Evolutionary conservation across 768 basidiomycete species (phyloP).

Genomic region (Rhizopogon vesiculosus): DNA sequence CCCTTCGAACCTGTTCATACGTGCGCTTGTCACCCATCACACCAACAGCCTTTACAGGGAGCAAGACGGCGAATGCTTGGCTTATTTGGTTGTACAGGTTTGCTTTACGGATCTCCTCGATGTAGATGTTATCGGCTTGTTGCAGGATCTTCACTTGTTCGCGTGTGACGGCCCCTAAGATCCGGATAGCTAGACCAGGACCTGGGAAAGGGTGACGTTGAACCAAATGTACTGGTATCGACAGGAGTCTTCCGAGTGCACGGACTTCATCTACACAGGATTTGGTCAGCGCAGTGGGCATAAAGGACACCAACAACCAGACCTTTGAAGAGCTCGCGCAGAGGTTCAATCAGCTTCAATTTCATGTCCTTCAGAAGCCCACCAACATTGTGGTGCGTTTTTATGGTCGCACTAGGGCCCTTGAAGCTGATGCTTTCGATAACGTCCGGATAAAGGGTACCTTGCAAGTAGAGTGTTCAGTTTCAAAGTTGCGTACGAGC

Average conservation of each 20-base stretch:
- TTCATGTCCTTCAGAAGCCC: conserved; percentile 97
- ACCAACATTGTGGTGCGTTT: conserved; percentile 99
- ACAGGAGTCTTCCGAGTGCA: conserved; percentile 82
- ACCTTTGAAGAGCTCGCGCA: conserved; percentile 99
- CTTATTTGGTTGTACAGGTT: conserved; percentile 90
- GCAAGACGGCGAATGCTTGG: conserved; percentile 93
- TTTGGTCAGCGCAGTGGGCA: neutral
- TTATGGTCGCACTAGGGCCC: conserved; percentile 97
- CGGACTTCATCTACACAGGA: conserved; percentile 82
- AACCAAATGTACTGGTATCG: conserved; percentile 89
- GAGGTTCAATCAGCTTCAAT: conserved; percentile 95
- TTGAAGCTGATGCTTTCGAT: conserved; percentile 99
- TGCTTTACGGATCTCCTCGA: conserved; percentile 94
- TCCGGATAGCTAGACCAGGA: conserved; percentile 96
- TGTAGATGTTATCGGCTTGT: conserved; percentile 91
- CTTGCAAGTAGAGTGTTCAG: conserved; percentile 21
- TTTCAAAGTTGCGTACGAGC: too few relatives aligned
- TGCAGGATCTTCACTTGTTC: conserved; percentile 91
- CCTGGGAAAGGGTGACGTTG: conserved; percentile 99
- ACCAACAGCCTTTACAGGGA: conserved; percentile 96
- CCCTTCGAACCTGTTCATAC: conserved; percentile 73
- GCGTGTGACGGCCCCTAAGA: conserved; percentile 91
- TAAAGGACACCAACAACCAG: conserved; percentile 10
- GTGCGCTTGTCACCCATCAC: conserved; percentile 97
- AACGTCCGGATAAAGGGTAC: conserved; percentile 97